Base-by-base conservation (phyloP, 495 filamentous ascomycete species). In the Cenococcum geophilum region DNA sequence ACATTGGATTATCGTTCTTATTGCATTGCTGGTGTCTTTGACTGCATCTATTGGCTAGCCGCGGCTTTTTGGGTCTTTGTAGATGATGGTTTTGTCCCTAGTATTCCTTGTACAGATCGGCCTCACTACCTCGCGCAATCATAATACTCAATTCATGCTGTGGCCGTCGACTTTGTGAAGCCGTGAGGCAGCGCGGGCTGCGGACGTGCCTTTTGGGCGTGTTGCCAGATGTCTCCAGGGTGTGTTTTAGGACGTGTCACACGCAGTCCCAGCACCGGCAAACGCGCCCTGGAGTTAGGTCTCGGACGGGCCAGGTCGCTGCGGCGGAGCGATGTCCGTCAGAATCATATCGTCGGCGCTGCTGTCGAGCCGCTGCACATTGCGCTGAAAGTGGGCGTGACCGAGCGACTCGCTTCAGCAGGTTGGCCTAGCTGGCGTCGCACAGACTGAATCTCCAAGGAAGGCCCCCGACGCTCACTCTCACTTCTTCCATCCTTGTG, bases 171-270 rank as follows among this genome's bases (percentile, higher is more conserved):
- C 36, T 40, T n/a, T n/a, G n/a, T 48, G n/a, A 48, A n/a, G 43
- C 43, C 3, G n/a, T 9, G 43, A 48, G 21, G 43, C 43, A 3
- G 43, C 3, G 9, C 43, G 43, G 21, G 43, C n/a, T 10, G 43
- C 9, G 9, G 43, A 48, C 21, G 43, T 2, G n/a, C 2, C 21
- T 48, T 5, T 45, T 45, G 40, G 40, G 18, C 14, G 40, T 45
- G 40, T 10, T 45, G 1, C 40, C 40, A 45, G 40, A 18, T 45
- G 27, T 6, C 27, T 10, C 21, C 23, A 23, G 49, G 49, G 49
- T 52, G 49, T 52, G 49, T 52, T 52, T 52, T 52, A 25, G 25
- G 22, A 52, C 49, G 49, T 52, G 49, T 52, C 49, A 52, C 49
- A 51, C 14, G 48, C 48, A 51, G 23, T 2, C 10, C 48, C 18